These are phyloP conservation scores for Leccinum angustisporum DNA, from an alignment of 1,284 basidiomycete species.

Conservation along the genomic window DNA sequence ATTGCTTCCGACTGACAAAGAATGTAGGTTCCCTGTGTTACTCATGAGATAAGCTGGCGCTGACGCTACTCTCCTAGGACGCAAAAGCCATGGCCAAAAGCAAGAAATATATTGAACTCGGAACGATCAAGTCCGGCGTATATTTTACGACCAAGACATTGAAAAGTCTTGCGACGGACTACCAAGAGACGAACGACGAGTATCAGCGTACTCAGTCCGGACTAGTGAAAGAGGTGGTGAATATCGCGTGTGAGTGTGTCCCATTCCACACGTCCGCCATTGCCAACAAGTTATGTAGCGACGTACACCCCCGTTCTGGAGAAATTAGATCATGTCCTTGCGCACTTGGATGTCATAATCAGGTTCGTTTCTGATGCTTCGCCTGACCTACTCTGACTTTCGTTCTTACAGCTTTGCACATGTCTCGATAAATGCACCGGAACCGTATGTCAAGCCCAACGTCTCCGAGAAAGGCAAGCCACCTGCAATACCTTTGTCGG, in stretches of 20 bases:
- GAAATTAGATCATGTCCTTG: slow-evolving; percentile 83
- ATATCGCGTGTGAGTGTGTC: slow-evolving; percentile 76
- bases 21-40: slow-evolving; percentile 53
- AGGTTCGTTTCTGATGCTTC: slow-evolving; percentile 48
- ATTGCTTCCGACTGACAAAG: slow-evolving; percentile 93
- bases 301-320: slow-evolving; percentile 93
- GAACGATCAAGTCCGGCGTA: slow-evolving; percentile 85
- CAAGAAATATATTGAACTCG: slow-evolving; percentile 82
- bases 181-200: slow-evolving; percentile 64
- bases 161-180: slow-evolving; percentile 74
- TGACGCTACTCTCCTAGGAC: slow-evolving; percentile 54
- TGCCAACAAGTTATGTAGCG: slow-evolving; percentile 44
- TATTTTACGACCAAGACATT: slow-evolving; percentile 89
- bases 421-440: slow-evolving; percentile 84
- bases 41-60: not conserved
- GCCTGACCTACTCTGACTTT: not conserved
- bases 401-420: slow-evolving; percentile 74
- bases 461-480: slow-evolving; percentile 68
- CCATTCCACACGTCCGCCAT: not conserved
- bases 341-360: slow-evolving; percentile 89
- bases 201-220: slow-evolving; percentile 80
- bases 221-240: slow-evolving; percentile 92
- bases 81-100: slow-evolving; percentile 71
- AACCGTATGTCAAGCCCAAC: slow-evolving; percentile 84
- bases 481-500: not conserved